These are phyloP conservation scores for Hydnomerulius pinastri DNA, from an alignment of 768 basidiomycete species.

Conservation along the genomic window DNA sequence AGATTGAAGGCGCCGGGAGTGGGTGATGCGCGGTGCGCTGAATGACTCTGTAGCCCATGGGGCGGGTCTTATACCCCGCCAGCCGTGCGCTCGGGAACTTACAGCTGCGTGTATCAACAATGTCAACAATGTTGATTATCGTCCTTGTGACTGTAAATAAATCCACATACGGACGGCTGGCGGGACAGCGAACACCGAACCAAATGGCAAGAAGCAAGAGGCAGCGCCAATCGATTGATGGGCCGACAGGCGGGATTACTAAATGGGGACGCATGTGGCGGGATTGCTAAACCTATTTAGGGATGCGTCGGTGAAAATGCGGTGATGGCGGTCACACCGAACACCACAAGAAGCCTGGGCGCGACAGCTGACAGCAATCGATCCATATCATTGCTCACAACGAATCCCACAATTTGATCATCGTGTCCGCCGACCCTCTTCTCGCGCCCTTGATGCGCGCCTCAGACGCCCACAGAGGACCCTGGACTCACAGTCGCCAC, in stretches of 20 bases:
- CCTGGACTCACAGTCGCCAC: background rate
- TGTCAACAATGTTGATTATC: slow-evolving; percentile 1
- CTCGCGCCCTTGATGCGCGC: background rate
- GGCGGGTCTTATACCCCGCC: slow-evolving; percentile 30
- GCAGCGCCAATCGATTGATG: slow-evolving; percentile 8
- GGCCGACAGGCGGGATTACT: slow-evolving; percentile 15
- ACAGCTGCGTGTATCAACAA: slow-evolving; percentile 2
- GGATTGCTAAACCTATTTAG: slow-evolving; percentile 7
- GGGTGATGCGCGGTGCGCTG: slow-evolving; percentile 12
- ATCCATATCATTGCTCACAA: slow-evolving; percentile 18
- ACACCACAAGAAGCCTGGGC: slow-evolving; percentile 11
- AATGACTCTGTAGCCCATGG: slow-evolving; percentile 17
- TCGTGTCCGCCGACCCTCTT: background rate
- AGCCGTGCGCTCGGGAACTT: slow-evolving; percentile 20
- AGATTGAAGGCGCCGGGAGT: slow-evolving; percentile 1
- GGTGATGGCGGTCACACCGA: slow-evolving; percentile 23
- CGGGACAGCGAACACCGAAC: slow-evolving; percentile 30
- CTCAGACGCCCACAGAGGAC: slow-evolving; percentile 8
- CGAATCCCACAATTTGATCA: background rate
- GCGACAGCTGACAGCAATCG: slow-evolving; percentile 13
- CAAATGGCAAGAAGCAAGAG: slow-evolving; percentile 15
- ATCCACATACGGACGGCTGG: slow-evolving; percentile 13
- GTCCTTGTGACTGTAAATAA: slow-evolving; percentile 16
- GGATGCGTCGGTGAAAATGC: slow-evolving; percentile 23
- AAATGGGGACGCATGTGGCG: slow-evolving; percentile 25